A percentile compares a stretch with the other conserved stretches of the same genome.
Evolutionary conservation across 306 rosid genomes (phyloP).

Genomic region (Casuarina glauca): DNA sequence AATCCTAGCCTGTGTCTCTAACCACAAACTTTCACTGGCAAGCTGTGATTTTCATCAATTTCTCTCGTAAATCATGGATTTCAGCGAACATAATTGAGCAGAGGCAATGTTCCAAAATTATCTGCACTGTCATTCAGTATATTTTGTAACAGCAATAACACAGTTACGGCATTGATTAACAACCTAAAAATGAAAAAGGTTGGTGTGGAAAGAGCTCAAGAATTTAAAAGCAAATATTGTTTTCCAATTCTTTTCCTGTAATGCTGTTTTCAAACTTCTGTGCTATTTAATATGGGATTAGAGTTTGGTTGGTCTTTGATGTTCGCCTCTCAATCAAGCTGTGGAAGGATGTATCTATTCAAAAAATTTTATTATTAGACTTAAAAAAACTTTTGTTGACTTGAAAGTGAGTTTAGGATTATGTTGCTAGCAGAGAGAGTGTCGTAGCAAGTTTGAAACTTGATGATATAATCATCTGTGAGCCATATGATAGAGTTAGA

Average conservation of each 20-base stretch:
- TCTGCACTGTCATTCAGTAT: conserved; percentile 53
- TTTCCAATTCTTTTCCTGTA: conserved; percentile 39
- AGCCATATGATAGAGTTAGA: background rate
- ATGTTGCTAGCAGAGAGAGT: background rate
- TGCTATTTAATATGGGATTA: background rate
- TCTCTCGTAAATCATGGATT: conserved; percentile 43
- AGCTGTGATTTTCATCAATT: conserved; percentile 42
- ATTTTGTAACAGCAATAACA: conserved; percentile 9
- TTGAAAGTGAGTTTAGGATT: background rate
- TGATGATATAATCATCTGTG: background rate
- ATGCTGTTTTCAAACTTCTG: background rate
- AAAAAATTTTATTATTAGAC: background rate
- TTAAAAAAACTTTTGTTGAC: background rate
- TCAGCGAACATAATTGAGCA: conserved; percentile 62
- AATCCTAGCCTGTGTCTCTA: conserved; percentile 47
- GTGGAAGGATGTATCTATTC: background rate
- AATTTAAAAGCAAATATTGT: conserved; percentile 36
- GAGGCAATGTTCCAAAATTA: conserved; percentile 57
- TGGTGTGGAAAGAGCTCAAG: conserved; percentile 42
- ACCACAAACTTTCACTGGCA: conserved; percentile 41
- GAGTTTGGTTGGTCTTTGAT: background rate
- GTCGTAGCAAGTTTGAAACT: no score
- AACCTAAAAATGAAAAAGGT: conserved; percentile 22
- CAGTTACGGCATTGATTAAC: conserved; percentile 21
- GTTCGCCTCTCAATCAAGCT: background rate